These are phyloP conservation scores for Phytophthora pseudosyringae DNA, from an alignment of 352 stramenopile genomes.

Conservation along the genomic window DNA sequence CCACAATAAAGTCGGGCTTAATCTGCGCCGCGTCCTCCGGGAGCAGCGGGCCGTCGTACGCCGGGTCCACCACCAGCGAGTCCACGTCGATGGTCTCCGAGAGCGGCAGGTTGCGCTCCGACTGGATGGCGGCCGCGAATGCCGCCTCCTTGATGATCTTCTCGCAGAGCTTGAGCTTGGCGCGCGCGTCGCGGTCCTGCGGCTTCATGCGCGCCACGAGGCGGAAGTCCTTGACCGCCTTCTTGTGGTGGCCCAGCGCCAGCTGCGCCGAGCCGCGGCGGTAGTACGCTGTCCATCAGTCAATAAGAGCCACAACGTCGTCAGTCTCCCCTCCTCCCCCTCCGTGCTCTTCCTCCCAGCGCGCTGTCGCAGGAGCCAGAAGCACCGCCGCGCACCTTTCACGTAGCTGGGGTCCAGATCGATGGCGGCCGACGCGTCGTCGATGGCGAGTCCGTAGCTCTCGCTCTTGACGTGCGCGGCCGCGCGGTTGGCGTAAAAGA, in stretches of 20 bases:
- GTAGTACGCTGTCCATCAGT: conserved; percentile 91
- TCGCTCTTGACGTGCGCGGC: conserved; percentile 98
- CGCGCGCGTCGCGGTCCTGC: conserved; percentile 92
- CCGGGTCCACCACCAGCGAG: conserved; percentile 76
- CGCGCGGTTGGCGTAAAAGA: conserved; percentile 95
- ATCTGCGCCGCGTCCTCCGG: conserved; percentile 59
- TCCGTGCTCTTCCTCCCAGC: too few relatives aligned
- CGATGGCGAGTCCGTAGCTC: conserved; percentile 98
- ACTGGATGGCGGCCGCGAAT: conserved; percentile 97
- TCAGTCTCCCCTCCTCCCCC: not conserved
- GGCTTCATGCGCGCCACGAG: conserved; percentile 96
- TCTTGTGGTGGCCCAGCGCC: conserved; percentile 97
- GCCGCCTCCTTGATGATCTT: conserved; percentile 96
- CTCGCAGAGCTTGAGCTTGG: conserved; percentile 96
- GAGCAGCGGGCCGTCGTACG: conserved; percentile 82
- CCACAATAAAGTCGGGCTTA: conserved; percentile 89
- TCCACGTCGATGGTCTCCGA: conserved; percentile 94
- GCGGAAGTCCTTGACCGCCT: conserved; percentile 97
- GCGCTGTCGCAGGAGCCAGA: not conserved
- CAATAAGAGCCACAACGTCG: not conserved
- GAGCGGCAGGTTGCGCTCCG: conserved; percentile 92
- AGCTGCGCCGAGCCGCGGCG: conserved; percentile 96
- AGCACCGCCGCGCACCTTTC: conserved; percentile 79
- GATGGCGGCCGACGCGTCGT: conserved; percentile 96
- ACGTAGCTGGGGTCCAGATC: conserved; percentile 94